Percentiles rank a stretch among this genome's conserved stretches.
Evolutionary conservation across 2,329 filamentous ascomycete species (phyloP).

Genomic region (Ramularia collo-cygni): DNA sequence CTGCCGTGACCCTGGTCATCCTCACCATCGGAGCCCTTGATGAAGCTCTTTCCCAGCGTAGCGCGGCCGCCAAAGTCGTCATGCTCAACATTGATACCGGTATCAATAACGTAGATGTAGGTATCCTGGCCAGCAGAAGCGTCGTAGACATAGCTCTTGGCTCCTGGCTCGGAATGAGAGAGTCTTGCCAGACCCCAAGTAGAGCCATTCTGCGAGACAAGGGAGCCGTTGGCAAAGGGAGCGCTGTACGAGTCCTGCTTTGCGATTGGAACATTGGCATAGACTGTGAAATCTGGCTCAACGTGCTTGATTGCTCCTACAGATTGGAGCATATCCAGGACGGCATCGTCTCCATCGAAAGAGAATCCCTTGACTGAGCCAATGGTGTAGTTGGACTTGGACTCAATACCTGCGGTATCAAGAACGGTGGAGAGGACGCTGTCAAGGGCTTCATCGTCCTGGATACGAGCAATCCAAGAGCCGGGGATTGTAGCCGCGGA

Average conservation of each 20-base stretch:
- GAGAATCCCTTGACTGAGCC: slow-evolving; percentile 34
- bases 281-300: slow-evolving; percentile 34
- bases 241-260: slow-evolving; percentile 3
- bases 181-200: slow-evolving; percentile 20
- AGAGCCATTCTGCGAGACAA: slow-evolving; percentile 10
- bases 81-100: slow-evolving; percentile 23
- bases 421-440: slow-evolving; percentile 11
- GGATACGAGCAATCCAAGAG: slow-evolving; percentile 16
- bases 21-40: slow-evolving; percentile 30
- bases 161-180: slow-evolving; percentile 16
- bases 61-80: slow-evolving; percentile 33
- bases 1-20: slow-evolving; percentile 55
- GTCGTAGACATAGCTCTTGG: slow-evolving; percentile 15
- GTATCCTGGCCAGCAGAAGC: slow-evolving; percentile 21
- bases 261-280: slow-evolving; percentile 20
- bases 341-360: slow-evolving; percentile 29
- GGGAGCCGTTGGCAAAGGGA: slow-evolving; percentile 4
- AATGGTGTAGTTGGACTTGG: slow-evolving; percentile 31
- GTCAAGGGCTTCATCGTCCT: slow-evolving; percentile 9
- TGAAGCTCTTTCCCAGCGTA: slow-evolving; percentile 14
- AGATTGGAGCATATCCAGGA: slow-evolving; percentile 26
- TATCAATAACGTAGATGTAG: slow-evolving; percentile 18
- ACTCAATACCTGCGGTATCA: slow-evolving; percentile 11
- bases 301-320: slow-evolving; percentile 32
- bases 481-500: slow-evolving; percentile 12